Conservation (phyloP, 2,329 filamentous ascomycete genomes). For the Colletotrichum gigasporum region DNA sequence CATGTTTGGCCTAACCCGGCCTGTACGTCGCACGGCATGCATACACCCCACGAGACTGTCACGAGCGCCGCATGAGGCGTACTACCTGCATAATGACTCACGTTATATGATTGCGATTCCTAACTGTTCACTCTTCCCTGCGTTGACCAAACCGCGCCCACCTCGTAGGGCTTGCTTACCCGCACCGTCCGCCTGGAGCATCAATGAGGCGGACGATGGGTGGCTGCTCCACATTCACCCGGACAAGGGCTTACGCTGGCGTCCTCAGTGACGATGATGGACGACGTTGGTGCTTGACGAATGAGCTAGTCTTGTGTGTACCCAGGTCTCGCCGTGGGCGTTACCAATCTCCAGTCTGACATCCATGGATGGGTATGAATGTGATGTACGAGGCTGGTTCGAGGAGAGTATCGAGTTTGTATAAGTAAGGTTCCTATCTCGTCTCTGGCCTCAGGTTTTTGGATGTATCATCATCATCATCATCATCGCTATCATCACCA, state of each 20-base stretch:
- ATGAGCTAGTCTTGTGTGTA: not conserved
- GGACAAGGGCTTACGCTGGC: slow-evolving; percentile 14
- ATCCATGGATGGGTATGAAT: too few species aligned
- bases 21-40: too few species aligned
- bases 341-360: too few species aligned
- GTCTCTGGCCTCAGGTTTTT: not conserved
- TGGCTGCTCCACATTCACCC: not conserved
- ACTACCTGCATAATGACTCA: slow-evolving; percentile 1
- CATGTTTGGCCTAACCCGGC: too few species aligned
- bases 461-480: not conserved
- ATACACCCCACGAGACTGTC: slow-evolving; percentile 2
- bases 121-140: too few species aligned
- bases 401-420: not conserved
- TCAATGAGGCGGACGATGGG: not conserved
- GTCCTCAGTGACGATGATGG: not conserved
- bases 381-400: not conserved
- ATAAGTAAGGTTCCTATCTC: slow-evolving; percentile 18
- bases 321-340: not conserved
- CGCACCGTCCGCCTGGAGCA: not conserved
- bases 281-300: not conserved
- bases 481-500: slow-evolving; percentile 1
- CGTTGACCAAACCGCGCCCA: not conserved
- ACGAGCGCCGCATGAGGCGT: slow-evolving; percentile 1
- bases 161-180: not conserved
- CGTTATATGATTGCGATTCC: too few species aligned